Evolutionary conservation across 2,329 filamentous ascomycete species (phyloP), one percentile per base, ranked within the genome.

Genomic region (Botrytis medusae): DNA sequence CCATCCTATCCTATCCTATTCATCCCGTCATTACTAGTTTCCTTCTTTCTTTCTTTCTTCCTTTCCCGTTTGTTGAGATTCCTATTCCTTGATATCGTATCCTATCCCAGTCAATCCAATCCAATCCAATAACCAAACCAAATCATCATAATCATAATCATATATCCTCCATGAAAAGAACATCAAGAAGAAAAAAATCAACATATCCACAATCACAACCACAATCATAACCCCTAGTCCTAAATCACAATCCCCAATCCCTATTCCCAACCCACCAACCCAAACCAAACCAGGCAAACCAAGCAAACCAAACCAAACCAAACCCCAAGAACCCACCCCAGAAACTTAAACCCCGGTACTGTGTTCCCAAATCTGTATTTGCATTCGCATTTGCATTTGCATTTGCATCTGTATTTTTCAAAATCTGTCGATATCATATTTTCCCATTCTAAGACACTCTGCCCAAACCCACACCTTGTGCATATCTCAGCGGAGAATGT

Each of bases 401-500:
- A 40, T 54, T 54, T n/a, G 48, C 48, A 54, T 37, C 25, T 46
- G 7, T 10, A 61, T 29, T 60, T 18, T 16, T 14, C 5, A 48
- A 51, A 34, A 25, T 48, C 44, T 54, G 32, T 71, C 69, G 42
- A 62, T 63, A 62, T 71, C 4, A 54, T 14, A 32, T 29, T 2
- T 18, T 8, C 2, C 32, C 7, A 25, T 1, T 12, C 12, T 7
- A 40, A 32, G 2, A 54, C 73, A 63, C 69, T 71, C 25, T 72
- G 72, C 37, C 60, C 14, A 42, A 42, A 7, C 54, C 74, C 48
- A 73, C 71, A 12, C 74, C 69, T 44, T 68, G 61, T 12, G 71
- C 71, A 60, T 67, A 72, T 51, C 74, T 74, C 29, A 80, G 64
- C 14, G 78, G 77, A 34, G 75, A 77, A 16, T 62, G 54, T 40